Percentiles rank a stretch among this genome's conserved stretches.
These are phyloP conservation scores for Quambalaria eucalypti DNA, from an alignment of 1,284 basidiomycete genomes.

Conservation along the genomic window DNA sequence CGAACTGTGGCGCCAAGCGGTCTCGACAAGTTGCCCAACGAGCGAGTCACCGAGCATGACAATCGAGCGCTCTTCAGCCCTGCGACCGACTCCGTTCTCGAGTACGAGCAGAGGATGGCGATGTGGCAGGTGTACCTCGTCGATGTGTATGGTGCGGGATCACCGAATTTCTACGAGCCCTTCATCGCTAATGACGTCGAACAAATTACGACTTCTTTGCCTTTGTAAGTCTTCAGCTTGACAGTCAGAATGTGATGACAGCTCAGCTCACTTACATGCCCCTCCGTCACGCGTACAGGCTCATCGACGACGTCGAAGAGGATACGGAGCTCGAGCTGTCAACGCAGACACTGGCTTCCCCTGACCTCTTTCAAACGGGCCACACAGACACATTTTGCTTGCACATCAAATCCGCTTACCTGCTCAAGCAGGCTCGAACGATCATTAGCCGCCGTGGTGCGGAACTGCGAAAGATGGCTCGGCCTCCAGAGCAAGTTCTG, in stretches of 20 bases:
- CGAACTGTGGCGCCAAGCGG: slow-evolving; percentile 3
- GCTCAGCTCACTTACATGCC: too few species aligned
- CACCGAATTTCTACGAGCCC: slow-evolving; percentile 7
- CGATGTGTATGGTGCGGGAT: slow-evolving; percentile 7
- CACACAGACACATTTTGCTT: slow-evolving; percentile 16
- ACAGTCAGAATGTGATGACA: too few species aligned
- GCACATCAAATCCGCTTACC: slow-evolving; percentile 11
- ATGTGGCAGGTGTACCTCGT: slow-evolving; percentile 14
- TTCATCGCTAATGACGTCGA: slow-evolving; percentile 6
- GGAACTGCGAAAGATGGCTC: neutral
- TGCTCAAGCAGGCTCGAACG: neutral
- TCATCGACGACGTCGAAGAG: slow-evolving; percentile 8
- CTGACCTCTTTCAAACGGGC: slow-evolving; percentile 13
- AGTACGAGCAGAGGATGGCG: slow-evolving; percentile 10
- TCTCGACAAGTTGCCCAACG: slow-evolving; percentile 9
- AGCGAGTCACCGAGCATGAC: neutral
- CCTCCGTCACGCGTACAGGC: too few species aligned
- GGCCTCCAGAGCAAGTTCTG: slow-evolving; percentile 2
- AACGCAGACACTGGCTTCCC: slow-evolving; percentile 8
- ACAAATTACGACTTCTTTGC: slow-evolving; percentile 6
- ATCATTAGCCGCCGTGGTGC: neutral
- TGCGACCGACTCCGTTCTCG: slow-evolving; percentile 2
- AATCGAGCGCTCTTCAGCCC: neutral
- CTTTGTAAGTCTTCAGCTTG: too few species aligned
- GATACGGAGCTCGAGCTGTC: slow-evolving; percentile 6